Evolutionary conservation across 805 yeast species (phyloP), one percentile per base, ranked within the genome.

Genomic region (Saitoella complicata): DNA sequence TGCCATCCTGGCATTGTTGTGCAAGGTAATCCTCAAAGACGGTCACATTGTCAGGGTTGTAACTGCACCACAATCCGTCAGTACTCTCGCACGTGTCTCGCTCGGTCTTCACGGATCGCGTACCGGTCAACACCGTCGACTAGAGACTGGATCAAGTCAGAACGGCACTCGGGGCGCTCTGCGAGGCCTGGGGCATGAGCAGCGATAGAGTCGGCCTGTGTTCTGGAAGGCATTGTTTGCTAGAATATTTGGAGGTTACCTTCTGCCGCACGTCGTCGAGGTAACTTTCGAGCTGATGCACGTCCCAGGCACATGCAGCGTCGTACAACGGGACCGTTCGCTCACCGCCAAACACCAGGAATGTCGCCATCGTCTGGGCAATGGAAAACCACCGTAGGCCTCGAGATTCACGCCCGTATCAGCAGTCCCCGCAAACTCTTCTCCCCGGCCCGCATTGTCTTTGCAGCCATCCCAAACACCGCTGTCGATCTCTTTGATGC

Each of bases 351-450:
- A n/a, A n/a, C n/a, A n/a, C n/a, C n/a, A n/a, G n/a, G n/a, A n/a
- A n/a, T n/a, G n/a, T n/a, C n/a, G n/a, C n/a, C n/a, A n/a, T n/a
- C n/a, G n/a, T n/a, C n/a, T n/a, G n/a, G n/a, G n/a, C 29, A 13
- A 9, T 39, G 42, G 42, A 8, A 12, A 21, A 32, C 33, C 4
- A 29, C 42, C 31, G 13, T 41, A 29, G 98, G 98, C 0, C 64
- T 91, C 34, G 98, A 91, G 59, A 81, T 91, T 38, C 98, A 91
- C 59, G 80, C 96, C 1, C 98, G 91, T 60, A 65, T 91, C 45
- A 70, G 73, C 50, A 83, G 96, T 0, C 57, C 61, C 35, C 66
- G 71, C 45, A 91, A 91, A 59, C 72, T 91, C 31, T 91, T 91
- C 53, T 81, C 95, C 3, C 45, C 61, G 55, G 41, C 39, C 56